These are phyloP conservation scores for Gossypium arboreum DNA, from an alignment of 345 rosid species.

Conservation along the genomic window DNA sequence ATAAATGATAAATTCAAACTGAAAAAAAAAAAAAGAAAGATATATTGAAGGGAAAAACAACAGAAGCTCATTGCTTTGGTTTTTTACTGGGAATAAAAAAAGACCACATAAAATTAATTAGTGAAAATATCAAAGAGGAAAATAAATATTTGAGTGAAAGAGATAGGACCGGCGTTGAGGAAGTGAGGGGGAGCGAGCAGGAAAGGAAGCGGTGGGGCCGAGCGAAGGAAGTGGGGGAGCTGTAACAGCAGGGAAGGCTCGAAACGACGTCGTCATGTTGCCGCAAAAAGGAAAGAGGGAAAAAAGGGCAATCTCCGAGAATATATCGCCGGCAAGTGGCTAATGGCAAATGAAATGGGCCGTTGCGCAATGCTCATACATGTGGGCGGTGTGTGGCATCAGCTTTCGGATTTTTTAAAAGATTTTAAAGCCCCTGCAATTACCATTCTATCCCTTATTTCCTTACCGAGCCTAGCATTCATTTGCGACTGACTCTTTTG, in stretches of 20 bases:
- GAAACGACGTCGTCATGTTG: conserved; percentile 32
- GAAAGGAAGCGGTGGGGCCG: conserved; percentile 25
- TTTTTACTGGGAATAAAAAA: background rate
- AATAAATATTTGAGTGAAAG: background rate
- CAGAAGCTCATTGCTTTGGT: background rate
- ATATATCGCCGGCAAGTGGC: background rate
- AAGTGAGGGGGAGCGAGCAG: conserved; percentile 23
- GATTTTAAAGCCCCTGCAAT: background rate
- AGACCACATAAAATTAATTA: background rate
- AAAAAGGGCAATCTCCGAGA: background rate
- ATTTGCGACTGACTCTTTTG: too few relatives aligned
- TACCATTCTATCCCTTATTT: background rate
- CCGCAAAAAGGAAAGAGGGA: background rate
- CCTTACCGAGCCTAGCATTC: too few relatives aligned
- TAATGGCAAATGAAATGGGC: background rate
- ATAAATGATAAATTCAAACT: background rate
- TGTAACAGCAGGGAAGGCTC: conserved; percentile 22
- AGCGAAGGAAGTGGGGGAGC: conserved; percentile 22
- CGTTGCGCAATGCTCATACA: background rate
- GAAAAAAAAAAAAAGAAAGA: background rate
- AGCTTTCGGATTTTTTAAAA: background rate
- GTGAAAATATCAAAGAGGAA: background rate
- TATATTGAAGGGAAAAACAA: background rate
- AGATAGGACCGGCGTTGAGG: conserved; percentile 26
- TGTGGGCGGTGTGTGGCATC: background rate